These are phyloP conservation scores for Ophiostoma sp. DNA, from an alignment of 2,329 filamentous ascomycete species.

Conservation along the genomic window DNA sequence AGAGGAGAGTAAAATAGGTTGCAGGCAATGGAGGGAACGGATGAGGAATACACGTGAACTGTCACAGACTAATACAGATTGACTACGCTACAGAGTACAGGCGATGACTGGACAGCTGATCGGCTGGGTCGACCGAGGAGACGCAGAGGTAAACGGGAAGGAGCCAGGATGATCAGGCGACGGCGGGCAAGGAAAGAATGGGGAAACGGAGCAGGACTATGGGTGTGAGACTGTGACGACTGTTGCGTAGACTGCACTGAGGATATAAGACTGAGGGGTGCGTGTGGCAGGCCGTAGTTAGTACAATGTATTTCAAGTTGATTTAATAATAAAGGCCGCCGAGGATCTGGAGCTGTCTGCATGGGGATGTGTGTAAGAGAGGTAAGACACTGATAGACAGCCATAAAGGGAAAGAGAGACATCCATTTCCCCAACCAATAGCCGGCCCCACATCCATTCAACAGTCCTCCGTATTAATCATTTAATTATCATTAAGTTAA, in stretches of 20 bases:
- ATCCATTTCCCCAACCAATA: slow-evolving; percentile 21
- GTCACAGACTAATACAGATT: neutral
- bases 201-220: neutral
- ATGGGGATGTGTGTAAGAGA: too few relatives aligned
- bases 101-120: slow-evolving; percentile 1
- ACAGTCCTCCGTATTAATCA: neutral
- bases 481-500: neutral
- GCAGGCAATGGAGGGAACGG: neutral
- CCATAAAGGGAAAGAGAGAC: slow-evolving; percentile 16
- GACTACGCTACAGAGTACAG: neutral
- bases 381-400: neutral
- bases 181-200: neutral
- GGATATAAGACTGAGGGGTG: too few relatives aligned
- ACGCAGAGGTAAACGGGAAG: neutral
- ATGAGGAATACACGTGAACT: neutral
- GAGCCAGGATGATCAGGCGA: neutral
- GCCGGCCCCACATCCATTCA: slow-evolving; percentile 16
- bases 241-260: too few relatives aligned
- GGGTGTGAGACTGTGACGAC: neutral
- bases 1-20: slow-evolving; percentile 3
- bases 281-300: too few relatives aligned
- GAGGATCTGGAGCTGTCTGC: neutral
- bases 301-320: too few relatives aligned
- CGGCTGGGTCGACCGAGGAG: slow-evolving; percentile 16
- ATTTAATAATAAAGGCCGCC: neutral